Percentiles rank a stretch among this genome's conserved stretches.
Conservation (phyloP, 345 rosid species). For the Eucalyptus tenuipes region DNA sequence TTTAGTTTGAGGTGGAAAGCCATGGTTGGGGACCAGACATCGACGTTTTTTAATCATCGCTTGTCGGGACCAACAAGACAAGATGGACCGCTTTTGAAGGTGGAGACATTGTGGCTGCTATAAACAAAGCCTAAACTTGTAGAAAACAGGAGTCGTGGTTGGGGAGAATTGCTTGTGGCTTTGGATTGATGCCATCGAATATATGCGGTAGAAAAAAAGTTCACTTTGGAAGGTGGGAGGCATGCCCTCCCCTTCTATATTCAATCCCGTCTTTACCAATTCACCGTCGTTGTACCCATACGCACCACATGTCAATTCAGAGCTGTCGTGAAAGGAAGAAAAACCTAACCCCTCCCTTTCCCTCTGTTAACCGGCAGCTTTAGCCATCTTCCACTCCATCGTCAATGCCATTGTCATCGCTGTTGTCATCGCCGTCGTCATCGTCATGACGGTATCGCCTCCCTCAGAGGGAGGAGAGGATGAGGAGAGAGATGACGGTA, state of each 20-base stretch:
- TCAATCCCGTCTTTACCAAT: neutral
- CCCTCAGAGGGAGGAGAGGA: neutral
- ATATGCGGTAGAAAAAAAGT: neutral
- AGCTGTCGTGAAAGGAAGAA: neutral
- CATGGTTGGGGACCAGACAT: neutral
- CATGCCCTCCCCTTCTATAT: neutral
- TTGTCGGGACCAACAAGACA: neutral
- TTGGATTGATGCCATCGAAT: neutral
- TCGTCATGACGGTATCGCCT: neutral
- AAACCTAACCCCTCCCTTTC: neutral
- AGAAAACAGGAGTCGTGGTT: neutral
- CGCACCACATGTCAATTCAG: fast-evolving
- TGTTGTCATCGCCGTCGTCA: fast-evolving
- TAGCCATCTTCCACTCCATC: neutral
- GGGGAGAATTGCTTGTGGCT: neutral
- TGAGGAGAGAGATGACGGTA: too few relatives aligned
- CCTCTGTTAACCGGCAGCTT: fast-evolving
- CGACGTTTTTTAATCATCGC: neutral
- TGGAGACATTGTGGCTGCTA: neutral
- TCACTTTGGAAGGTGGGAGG: neutral
- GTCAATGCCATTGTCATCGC: neutral
- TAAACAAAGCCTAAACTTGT: neutral
- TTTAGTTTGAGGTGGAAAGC: neutral
- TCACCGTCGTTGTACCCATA: fast-evolving
- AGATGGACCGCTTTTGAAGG: neutral